These are phyloP conservation scores for Metschnikowia gelsemii DNA, from an alignment of 805 yeast genomes.

Conservation along the genomic window DNA sequence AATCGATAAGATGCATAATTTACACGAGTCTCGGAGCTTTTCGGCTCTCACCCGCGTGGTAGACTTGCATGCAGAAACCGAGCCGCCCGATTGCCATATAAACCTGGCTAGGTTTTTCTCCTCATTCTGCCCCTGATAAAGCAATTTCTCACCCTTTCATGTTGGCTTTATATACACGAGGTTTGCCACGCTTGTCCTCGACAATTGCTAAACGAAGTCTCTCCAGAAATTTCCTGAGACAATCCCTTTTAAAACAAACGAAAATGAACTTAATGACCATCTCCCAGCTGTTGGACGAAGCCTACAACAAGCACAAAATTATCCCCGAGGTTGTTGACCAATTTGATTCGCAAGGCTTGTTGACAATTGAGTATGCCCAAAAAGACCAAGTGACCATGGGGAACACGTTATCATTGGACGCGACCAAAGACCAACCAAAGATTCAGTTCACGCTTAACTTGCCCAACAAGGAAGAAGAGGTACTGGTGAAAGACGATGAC, in stretches of 20 bases:
- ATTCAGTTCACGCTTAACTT: slow-evolving; percentile 64
- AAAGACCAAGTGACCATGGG: slow-evolving; percentile 78
- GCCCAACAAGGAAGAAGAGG: slow-evolving; percentile 41
- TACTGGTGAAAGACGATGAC: slow-evolving; percentile 45
- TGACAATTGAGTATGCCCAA: slow-evolving; percentile 56
- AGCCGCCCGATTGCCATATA: slow-evolving; percentile 13
- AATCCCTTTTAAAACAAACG: slow-evolving; percentile 6
- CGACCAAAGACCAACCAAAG: slow-evolving; percentile 66
- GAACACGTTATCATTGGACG: slow-evolving; percentile 60
- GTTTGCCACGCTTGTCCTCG: slow-evolving; percentile 5
- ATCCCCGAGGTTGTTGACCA: slow-evolving; percentile 54
- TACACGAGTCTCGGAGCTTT: slow-evolving; percentile 13
- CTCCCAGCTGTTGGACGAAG: slow-evolving; percentile 53
- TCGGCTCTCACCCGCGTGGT: slow-evolving; percentile 7
- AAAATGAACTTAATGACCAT: slow-evolving; percentile 50
- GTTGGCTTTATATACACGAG: slow-evolving; percentile 18
- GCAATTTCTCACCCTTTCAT: slow-evolving; percentile 10
- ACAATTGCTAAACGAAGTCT: neutral
- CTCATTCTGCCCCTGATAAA: slow-evolving; percentile 3
- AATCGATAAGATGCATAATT: too few species aligned
- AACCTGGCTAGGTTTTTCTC: slow-evolving; percentile 4
- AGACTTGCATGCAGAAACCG: slow-evolving; percentile 13
- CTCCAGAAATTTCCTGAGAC: neutral
- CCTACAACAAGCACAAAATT: slow-evolving; percentile 48
- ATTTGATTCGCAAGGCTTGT: slow-evolving; percentile 51